Evolutionary conservation across 352 stramenopile species (phyloP), one percentile per base, ranked within the genome.

Genomic region (Globisporangium mamillatum): DNA sequence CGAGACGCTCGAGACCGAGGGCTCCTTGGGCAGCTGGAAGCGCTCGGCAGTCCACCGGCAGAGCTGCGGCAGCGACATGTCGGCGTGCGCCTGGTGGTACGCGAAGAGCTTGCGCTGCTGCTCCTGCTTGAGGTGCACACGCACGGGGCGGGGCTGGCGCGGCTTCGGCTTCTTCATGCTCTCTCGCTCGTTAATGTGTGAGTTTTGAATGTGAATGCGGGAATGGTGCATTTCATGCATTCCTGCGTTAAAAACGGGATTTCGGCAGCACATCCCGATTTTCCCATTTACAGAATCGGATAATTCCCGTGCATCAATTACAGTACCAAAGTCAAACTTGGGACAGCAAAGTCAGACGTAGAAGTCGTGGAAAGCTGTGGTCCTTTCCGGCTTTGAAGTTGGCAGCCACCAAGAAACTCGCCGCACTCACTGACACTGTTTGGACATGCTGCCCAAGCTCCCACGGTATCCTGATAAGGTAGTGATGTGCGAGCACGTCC

Each of bases 51-150:
- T 18, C 27, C 27, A 60, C 6, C 34, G 25, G 6, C 16, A 38
- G 54, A 60, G 27, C 25, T 60, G 16, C 6, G 25, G 54, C 16
- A 60, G 54, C 27, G 54, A 60, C 54, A 22, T 60, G 25, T 32
- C 27, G 54, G n/a, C 18, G 54, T 60, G 18, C 7, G 27, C 27
- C 54, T n/a, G 20, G 27, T 44, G 54, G 18, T 44, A 27, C 27
- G 54, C 27, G 54, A 60, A 60, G 27, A 60, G 54, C 16, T 24
- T n/a, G 54, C 54, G 54, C 54, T 60, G 54, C 27, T 60, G 54
- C 25, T 60, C 54, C 3, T 4, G 20, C 18, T 32, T 60, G 25
- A 59, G 25, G 53, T 25, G 53, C 53, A 59, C 53, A 25, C 53
- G 53, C 14, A 25, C 38, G 14, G 54, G 32, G 25, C 54, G 32